These are phyloP conservation scores for Porodaedalea pini DNA, from an alignment of 1,284 basidiomycete species.

Conservation along the genomic window DNA sequence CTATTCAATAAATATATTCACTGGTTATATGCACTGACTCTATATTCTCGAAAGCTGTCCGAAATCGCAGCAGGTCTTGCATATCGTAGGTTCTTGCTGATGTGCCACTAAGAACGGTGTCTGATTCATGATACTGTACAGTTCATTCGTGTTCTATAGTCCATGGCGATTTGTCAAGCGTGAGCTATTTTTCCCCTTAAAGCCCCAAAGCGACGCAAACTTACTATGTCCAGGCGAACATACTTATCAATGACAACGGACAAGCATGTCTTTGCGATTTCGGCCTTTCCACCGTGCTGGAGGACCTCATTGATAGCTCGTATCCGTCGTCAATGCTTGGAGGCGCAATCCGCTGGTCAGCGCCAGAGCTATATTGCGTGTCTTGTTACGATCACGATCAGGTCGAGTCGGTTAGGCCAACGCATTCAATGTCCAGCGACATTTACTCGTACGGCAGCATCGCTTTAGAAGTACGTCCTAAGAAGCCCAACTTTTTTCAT, in stretches of 20 bases:
- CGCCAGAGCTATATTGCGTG: constrained; percentile 29
- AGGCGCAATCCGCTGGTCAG: constrained; percentile 33
- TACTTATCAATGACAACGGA: constrained; percentile 31
- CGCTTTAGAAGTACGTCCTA: constrained; percentile 27
- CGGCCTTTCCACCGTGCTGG: constrained; percentile 35
- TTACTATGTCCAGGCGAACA: constrained; percentile 25
- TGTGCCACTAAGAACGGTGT: no score
- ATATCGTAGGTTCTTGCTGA: constrained; percentile 3
- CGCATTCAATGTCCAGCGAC: constrained; percentile 25
- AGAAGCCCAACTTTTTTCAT: background rate
- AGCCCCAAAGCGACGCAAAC: background rate
- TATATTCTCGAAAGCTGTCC: constrained; percentile 2
- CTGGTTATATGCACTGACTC: background rate
- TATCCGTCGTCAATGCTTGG: constrained; percentile 32
- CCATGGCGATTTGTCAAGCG: constrained; percentile 19
- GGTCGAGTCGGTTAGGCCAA: constrained; percentile 21
- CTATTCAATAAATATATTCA: background rate
- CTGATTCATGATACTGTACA: background rate
- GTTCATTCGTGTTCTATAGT: constrained; percentile 17
- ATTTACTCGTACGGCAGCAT: constrained; percentile 31
- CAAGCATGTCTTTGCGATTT: constrained; percentile 34
- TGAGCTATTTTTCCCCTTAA: background rate
- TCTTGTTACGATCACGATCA: constrained; percentile 20
- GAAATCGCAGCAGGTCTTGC: constrained; percentile 14
- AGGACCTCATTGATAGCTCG: constrained; percentile 31